These are phyloP conservation scores for Calonectria multiphialidica DNA, from an alignment of 2,329 filamentous ascomycete genomes.

Conservation along the genomic window DNA sequence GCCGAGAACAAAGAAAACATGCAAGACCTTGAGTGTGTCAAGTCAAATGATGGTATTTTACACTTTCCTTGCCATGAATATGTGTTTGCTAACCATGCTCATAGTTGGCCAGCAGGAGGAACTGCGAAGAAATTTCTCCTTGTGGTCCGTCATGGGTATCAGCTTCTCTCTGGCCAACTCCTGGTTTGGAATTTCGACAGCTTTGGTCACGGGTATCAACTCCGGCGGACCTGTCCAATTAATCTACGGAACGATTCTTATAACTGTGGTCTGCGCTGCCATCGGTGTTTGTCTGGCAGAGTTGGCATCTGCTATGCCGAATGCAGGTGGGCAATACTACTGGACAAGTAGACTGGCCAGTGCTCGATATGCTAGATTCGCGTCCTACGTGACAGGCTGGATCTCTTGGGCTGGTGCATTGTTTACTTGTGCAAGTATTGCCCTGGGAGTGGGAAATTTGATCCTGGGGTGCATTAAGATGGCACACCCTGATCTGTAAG, in stretches of 20 bases:
- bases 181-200: constrained; percentile 23
- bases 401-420: constrained; percentile 12
- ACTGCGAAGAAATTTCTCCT: constrained; percentile 21
- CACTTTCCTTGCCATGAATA: neutral
- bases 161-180: constrained; percentile 26
- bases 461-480: constrained; percentile 13
- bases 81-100: neutral
- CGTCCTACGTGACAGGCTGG: constrained; percentile 12
- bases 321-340: constrained; percentile 16
- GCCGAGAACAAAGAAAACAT: neutral
- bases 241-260: constrained; percentile 13
- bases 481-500: constrained; percentile 14
- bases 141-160: constrained; percentile 27
- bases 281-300: constrained; percentile 13
- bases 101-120: constrained; percentile 10
- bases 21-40: neutral
- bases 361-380: neutral
- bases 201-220: constrained; percentile 21
- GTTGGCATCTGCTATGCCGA: constrained; percentile 11
- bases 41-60: constrained; percentile 7
- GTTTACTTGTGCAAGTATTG: constrained; percentile 18
- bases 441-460: neutral
- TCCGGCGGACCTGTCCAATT: constrained; percentile 14
- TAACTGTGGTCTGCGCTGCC: neutral
- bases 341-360: constrained; percentile 6